phyloP scores from a whole-genome alignment of 2,329 filamentous ascomycete species.

The Aureobasidium zeae region DNA sequence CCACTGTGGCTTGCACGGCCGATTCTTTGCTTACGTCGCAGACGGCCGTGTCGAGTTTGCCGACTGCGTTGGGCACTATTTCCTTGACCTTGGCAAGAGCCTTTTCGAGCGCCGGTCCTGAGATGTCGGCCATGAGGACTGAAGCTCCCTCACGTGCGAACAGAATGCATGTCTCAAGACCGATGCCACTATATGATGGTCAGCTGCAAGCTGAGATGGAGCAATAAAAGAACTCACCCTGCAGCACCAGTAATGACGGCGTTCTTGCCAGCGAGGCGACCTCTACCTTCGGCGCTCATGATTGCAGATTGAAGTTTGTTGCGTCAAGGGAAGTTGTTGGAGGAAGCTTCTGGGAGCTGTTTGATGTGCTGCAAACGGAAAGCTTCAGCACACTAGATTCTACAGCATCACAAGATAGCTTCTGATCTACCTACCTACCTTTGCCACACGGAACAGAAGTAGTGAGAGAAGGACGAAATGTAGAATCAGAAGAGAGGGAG shows the following conservation, averaged over 20 bases:
- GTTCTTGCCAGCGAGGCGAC: constrained; percentile 56
- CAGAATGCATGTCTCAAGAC: constrained; percentile 82
- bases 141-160: constrained; percentile 82
- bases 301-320: background rate
- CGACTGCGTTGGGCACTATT: constrained; percentile 47
- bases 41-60: constrained; percentile 52
- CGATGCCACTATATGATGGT: constrained; percentile 60
- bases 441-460: background rate
- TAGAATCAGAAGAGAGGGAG: too few relatives aligned
- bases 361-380: background rate
- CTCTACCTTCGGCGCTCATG: constrained; percentile 18
- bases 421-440: too few relatives aligned
- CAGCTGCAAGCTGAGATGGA: background rate
- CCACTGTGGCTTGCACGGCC: constrained; percentile 65
- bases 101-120: constrained; percentile 64
- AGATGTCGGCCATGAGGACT: constrained; percentile 79
- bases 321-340: background rate
- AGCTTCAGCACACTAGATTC: too few relatives aligned
- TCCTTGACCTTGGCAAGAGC: constrained; percentile 66
- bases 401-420: too few relatives aligned
- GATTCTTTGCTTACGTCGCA: constrained; percentile 81
- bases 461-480: background rate
- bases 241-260: constrained; percentile 75
- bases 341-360: constrained; percentile 2
- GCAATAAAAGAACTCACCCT: constrained; percentile 50